Evolutionary conservation across 768 basidiomycete genomes (phyloP).

Genomic region (Pleurotus pulmonarius): DNA sequence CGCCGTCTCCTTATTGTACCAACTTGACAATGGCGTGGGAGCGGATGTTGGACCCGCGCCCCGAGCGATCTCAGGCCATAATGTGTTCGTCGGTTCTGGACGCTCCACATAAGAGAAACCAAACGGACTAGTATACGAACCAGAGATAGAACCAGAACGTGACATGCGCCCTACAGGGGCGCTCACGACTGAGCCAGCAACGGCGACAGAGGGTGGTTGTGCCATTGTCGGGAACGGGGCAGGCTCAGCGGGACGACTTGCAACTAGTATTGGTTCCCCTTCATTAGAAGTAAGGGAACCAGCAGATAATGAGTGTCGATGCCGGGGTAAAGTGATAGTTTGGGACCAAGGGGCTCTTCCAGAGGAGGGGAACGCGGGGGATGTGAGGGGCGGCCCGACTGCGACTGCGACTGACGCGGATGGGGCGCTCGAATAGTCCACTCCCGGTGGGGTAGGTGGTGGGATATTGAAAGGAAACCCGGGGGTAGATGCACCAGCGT

Average conservation of each 20-base stretch:
- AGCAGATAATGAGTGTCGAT: slow-evolving; percentile 39
- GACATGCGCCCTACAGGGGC: slow-evolving; percentile 50
- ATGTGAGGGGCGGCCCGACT: slow-evolving; percentile 8
- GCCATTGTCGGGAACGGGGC: slow-evolving; percentile 2
- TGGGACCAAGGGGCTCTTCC: slow-evolving; percentile 36
- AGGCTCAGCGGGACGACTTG: slow-evolving; percentile 6
- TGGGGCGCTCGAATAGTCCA: neutral
- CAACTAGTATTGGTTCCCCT: slow-evolving; percentile 1
- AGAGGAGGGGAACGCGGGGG: slow-evolving; percentile 26
- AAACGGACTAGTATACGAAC: slow-evolving; percentile 35
- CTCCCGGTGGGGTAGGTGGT: neutral
- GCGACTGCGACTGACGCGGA: slow-evolving; percentile 9
- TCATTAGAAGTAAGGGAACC: slow-evolving; percentile 27
- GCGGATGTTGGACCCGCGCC: slow-evolving; percentile 3
- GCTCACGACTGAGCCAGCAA: slow-evolving; percentile 20
- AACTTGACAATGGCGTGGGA: slow-evolving; percentile 6
- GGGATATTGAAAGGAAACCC: slow-evolving; percentile 6
- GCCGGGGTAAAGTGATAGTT: slow-evolving; percentile 29
- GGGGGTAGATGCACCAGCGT: neutral
- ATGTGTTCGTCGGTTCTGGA: slow-evolving; percentile 16
- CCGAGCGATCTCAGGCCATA: slow-evolving; percentile 3
- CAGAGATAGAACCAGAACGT: slow-evolving; percentile 54
- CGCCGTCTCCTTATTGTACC: neutral
- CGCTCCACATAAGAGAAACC: slow-evolving; percentile 30
- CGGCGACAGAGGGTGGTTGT: slow-evolving; percentile 9